phyloP scores from a whole-genome alignment of 805 yeast genomes.

The Cyberlindnera suaveolens region DNA sequence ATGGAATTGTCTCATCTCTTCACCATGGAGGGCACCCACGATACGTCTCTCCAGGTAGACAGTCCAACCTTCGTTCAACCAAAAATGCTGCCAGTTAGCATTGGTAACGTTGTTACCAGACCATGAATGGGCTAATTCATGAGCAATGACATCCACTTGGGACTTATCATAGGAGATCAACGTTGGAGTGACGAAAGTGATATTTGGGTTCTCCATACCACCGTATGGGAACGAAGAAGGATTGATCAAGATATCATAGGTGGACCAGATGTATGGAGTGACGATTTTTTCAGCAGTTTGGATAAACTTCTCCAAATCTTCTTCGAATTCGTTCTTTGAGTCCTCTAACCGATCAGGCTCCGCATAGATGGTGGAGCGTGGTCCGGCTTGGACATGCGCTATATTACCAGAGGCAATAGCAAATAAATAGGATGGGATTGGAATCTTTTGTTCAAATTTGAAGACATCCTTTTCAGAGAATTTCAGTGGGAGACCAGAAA shows the following conservation, averaged over 20 bases:
- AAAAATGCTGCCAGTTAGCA: constrained; percentile 88
- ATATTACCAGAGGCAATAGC: constrained; percentile 85
- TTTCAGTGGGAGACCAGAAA: constrained; percentile 52
- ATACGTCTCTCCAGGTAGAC: constrained; percentile 86
- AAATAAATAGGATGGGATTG: constrained; percentile 79
- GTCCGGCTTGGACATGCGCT: constrained; percentile 63
- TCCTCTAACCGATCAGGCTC: constrained; percentile 65
- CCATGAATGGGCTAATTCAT: constrained; percentile 92
- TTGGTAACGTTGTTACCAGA: constrained; percentile 87
- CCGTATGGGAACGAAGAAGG: constrained; percentile 82
- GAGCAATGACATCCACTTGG: constrained; percentile 86
- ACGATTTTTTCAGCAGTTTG: constrained; percentile 70
- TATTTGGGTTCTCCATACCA: constrained; percentile 93
- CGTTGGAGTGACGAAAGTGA: constrained; percentile 89
- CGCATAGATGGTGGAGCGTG: constrained; percentile 76
- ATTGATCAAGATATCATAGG: constrained; percentile 72
- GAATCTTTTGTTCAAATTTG: constrained; percentile 64
- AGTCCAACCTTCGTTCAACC: constrained; percentile 96
- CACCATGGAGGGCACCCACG: constrained; percentile 38
- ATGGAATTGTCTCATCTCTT: constrained; percentile 64
- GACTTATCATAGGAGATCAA: constrained; percentile 78
- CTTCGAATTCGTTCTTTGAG: constrained; percentile 74
- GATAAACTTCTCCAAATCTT: constrained; percentile 77
- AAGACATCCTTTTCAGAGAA: constrained; percentile 27
- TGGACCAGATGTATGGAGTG: constrained; percentile 79